Evolutionary conservation across 23 red algal species (phyloP), one percentile per base, ranked within the genome.

Genomic region (Pyropia yezoensis): DNA sequence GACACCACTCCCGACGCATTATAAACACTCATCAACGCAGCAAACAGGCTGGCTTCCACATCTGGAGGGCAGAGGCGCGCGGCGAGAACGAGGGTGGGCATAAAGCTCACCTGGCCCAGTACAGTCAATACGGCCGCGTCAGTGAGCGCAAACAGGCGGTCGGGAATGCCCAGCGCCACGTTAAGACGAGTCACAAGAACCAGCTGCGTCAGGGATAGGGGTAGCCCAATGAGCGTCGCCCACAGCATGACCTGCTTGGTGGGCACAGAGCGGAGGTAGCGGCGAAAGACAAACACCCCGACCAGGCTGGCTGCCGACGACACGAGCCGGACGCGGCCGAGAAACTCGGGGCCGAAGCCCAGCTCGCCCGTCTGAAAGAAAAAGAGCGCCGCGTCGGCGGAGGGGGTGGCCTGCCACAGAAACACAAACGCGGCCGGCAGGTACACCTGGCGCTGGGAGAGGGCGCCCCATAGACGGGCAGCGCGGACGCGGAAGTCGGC

Each of bases 61-160:
- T 83, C 91, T 3, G 91, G 91, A 13, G 91, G 91, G 58, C 91
- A 96, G 11, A 96, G 49, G 26, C 83, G 65, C 23, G 91, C 91
- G 5, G 91, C 91, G n/a, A 96, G 69, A 14, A 96, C 91, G 62
- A 96, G 69, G 2, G 79, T 89, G 32, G 91, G 91, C 91, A 96
- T 96, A 61, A 96, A 96, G 18, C 75, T 67, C 7, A 96, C 83
- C 59, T 96, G 91, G 5, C 83, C 91, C 23, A 96, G 70, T 21
- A 79, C 83, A 2, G 83, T 81, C 11, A 96, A 66, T 6, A 96
- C 82, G 2, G 84, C 91, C n/a, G 91, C 62, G 58, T 96, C 91
- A 14, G 71, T 68, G 12, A 96, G 82, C 29, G 78, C 91, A 60
- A 96, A 96, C 55, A 75, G 18, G 49, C 75, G 27, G 32, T 96